phyloP scores from a whole-genome alignment of 208 protist species.

The Leishmania major region DNA sequence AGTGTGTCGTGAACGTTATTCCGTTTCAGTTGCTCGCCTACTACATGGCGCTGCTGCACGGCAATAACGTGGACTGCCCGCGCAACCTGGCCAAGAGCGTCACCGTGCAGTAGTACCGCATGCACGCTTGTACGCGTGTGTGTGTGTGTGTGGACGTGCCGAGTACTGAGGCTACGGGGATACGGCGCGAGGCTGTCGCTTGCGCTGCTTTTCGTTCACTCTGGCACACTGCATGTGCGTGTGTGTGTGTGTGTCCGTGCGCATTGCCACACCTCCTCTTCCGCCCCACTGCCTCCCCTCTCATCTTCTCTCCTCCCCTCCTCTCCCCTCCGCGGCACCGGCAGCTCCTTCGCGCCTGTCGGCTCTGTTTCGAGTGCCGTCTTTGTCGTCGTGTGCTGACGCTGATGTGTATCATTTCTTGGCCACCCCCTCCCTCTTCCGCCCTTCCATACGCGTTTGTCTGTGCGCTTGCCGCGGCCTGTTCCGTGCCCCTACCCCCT shows the following conservation, averaged over 20 bases:
- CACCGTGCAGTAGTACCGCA: conserved; percentile 76
- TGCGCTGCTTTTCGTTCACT: not conserved
- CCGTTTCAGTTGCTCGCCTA: conserved; percentile 98
- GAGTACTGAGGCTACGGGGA: not conserved
- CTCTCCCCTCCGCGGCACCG: not conserved
- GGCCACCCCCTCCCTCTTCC: not conserved
- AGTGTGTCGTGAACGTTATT: conserved; percentile 93
- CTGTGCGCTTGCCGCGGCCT: not conserved
- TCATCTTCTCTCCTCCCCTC: no score
- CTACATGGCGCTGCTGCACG: conserved; percentile 90
- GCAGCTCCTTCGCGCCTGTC: not conserved
- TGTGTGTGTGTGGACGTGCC: not conserved
- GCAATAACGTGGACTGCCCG: conserved; percentile 95
- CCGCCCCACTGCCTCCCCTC: not conserved
- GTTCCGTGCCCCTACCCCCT: not conserved
- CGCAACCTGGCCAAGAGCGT: conserved; percentile 98
- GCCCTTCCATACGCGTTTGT: not conserved
- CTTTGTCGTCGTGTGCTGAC: not conserved
- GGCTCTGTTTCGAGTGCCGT: not conserved
- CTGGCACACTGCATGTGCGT: not conserved
- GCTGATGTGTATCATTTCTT: not conserved
- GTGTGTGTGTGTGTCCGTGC: not conserved
- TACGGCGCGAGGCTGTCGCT: not conserved
- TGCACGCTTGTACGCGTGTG: not conserved
- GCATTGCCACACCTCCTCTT: not conserved